A percentile compares a stretch with the other conserved stretches of the same genome.
These are phyloP conservation scores for Penicillium angulare DNA, from an alignment of 495 filamentous ascomycete genomes.

Conservation along the genomic window DNA sequence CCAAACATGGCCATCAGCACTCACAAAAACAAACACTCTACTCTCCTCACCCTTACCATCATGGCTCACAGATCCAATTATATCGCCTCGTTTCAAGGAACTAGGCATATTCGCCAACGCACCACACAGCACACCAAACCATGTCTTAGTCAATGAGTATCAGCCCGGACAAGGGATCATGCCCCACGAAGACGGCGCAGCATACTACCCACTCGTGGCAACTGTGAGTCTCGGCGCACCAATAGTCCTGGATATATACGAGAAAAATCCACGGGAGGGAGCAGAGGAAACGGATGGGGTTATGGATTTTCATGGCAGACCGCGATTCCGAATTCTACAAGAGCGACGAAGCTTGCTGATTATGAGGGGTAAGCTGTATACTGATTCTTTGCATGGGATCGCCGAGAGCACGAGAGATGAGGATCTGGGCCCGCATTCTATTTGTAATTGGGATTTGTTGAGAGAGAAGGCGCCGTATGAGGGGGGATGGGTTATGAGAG, in stretches of 20 bases:
- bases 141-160: conserved; percentile 94
- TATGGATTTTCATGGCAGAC: conserved; percentile 9
- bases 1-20: conserved; percentile 81
- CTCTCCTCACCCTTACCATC: conserved; percentile 69
- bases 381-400: conserved; percentile 75
- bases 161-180: conserved; percentile 85
- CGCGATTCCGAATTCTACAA: conserved; percentile 72
- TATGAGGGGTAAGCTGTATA: conserved; percentile 67
- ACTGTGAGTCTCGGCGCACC: conserved; percentile 81
- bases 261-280: too few species aligned
- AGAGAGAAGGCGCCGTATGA: conserved; percentile 56
- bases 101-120: conserved; percentile 64
- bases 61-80: conserved; percentile 72
- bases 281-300: not conserved
- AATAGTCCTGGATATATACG: conserved; percentile 76
- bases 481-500: conserved; percentile 58
- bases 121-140: conserved; percentile 78
- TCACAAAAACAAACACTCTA: conserved; percentile 70
- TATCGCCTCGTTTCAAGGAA: conserved; percentile 58
- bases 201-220: conserved; percentile 84
- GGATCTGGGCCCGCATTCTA: conserved; percentile 54
- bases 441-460: conserved; percentile 84
- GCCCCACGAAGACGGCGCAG: conserved; percentile 89
- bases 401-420: conserved; percentile 59
- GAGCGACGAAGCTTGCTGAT: conserved; percentile 82